Conservation (phyloP, 164 flowering plant species). For the Macadamia tetraphylla region DNA sequence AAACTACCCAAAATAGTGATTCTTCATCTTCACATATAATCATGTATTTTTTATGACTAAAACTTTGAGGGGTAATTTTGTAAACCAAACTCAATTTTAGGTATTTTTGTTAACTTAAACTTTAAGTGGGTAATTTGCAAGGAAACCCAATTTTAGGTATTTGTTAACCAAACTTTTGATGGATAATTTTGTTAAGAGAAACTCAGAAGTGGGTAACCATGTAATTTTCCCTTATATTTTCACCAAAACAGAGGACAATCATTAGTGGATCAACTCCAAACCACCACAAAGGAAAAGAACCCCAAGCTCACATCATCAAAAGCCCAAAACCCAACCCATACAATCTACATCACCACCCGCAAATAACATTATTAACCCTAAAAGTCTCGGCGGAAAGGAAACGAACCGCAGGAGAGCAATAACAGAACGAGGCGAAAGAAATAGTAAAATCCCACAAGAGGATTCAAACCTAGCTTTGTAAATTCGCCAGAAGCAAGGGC, state of each 20-base stretch:
- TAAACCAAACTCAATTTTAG: no score
- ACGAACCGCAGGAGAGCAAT: not conserved
- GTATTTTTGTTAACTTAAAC: no score
- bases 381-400: not conserved
- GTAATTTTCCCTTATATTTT: no score
- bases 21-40: no score
- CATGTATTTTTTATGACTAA: no score
- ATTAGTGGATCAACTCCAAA: not conserved
- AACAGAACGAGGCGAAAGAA: not conserved
- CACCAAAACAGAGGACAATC: not conserved
- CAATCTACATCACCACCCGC: not conserved
- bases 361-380: not conserved
- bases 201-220: no score
- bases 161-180: no score
- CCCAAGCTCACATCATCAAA: not conserved
- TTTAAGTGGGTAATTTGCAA: no score
- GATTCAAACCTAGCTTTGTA: slow-evolving; percentile 74
- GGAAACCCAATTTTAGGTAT: no score
- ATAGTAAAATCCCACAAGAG: not conserved
- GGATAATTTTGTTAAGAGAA: no score
- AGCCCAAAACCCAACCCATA: slow-evolving; percentile 6
- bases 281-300: not conserved
- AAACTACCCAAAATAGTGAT: no score
- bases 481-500: slow-evolving; percentile 83
- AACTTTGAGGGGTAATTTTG: no score